Evolutionary conservation across 2,329 filamentous ascomycete genomes (phyloP), one percentile per base, ranked within the genome.

Genomic region (Ampelomyces quisqualis): DNA sequence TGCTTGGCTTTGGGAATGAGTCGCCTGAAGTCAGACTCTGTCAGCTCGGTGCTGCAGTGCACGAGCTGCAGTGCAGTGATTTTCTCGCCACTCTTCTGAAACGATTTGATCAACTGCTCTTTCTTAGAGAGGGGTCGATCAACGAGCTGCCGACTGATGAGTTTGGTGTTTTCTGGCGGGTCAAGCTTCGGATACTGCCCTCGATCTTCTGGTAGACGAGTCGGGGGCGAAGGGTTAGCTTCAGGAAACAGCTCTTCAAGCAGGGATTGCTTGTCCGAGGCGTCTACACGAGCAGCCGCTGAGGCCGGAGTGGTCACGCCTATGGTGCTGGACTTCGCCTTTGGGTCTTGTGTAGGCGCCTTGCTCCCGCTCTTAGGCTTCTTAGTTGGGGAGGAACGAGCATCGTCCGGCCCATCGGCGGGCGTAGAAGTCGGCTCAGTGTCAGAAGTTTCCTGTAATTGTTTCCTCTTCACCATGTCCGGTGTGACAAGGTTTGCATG

Each of bases 11-110:
- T 78, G 1, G 77, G 77, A 4, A 81, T 76, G 13, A 90, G 67
- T 40, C 86, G 82, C 49, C 80, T 76, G 67, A 91, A 90, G 69
- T 91, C 87, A 51, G 77, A 78, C 53, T 84, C 78, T 14, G 74
- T 72, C 29, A 90, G 74, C 14, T 78, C 54, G 11, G 53, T 66
- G 43, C 63, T 67, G 45, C 62, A 66, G 26, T 79, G 77, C 14
- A 72, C 72, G 24, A 90, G 68, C 28, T 83, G 72, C 27, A 90
- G 72, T 55, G 72, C 64, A 1, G 67, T 67, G 5, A 65, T 57
- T 4, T 60, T 42, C 42, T 70, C 57, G 26, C 55, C 49, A 21
- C 53, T 40, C 6, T 43, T 48, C 29, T 56, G 47, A 22, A 66
- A 56, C 2, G 49, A 53, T 35, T 57, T 48, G n/a, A 54, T 39